Base-by-base conservation (phyloP, 2,329 filamentous ascomycete species). In the Sarocladiaceae sp. region DNA sequence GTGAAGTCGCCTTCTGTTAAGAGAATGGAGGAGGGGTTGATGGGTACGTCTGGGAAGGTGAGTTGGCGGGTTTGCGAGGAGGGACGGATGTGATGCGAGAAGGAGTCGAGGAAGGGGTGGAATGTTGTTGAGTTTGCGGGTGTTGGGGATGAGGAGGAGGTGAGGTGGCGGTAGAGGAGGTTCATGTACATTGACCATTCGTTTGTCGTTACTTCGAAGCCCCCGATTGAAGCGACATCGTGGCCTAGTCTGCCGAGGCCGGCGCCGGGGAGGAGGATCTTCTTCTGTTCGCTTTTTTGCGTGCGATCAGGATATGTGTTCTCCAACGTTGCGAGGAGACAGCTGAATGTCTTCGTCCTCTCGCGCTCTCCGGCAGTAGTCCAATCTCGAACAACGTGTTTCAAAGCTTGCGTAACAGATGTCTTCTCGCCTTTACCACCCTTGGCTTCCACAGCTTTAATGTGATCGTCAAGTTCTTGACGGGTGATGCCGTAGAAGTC, bases 141-240 rank as follows among this genome's bases (percentile, higher is more conserved):
- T 3, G 61, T 56, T 18, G 37, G 17, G 31, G 29, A 17, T 10
- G 37, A 36, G 36, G 67, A 57, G 4, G 62, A 59, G 36, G 73
- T 69, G 4, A 81, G 59, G 55, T 73, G 79, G 1, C 78, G 72
- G 55, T 80, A 80, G 0, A 71, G 74, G 1, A 77, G 55, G 53
- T 80, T 81, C 74, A 82, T 79, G 55, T 75, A 82, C 63, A 75
- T 73, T 1, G 77, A 81, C 74, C 75, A 82, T 62, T 83, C 79
- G 56, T 82, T 83, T 51, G 73, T 65, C 0, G 76, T 78, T 0
- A 81, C 78, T 22, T 79, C 66, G 52, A 79, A 78, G 1, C 68
- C 74, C 72, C 66, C 68, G 2, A 80, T 65, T 0, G 57, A 59
- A 0, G 74, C 68, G 4, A 82, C 66, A 33, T 82, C 78, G 53